A percentile compares a stretch with the other conserved stretches of the same genome.
phyloP scores from a whole-genome alignment of 2,329 filamentous ascomycete genomes.

The Neophaeococcomyces aloes region DNA sequence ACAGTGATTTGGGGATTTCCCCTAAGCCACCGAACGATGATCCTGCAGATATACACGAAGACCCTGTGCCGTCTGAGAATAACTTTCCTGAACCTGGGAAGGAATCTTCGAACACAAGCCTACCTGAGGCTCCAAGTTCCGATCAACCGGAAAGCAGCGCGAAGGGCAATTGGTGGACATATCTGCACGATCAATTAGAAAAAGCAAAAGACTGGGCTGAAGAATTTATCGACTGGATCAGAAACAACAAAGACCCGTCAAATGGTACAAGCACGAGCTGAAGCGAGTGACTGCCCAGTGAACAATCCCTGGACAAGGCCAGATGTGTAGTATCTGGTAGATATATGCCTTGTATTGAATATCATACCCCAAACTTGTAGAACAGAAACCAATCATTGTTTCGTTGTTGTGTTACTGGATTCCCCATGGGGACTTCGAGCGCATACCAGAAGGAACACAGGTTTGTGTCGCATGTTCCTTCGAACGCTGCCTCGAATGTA shows the following conservation, averaged over 20 bases:
- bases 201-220: constrained; percentile 23
- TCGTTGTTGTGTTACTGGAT: too few species aligned
- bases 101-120: not conserved
- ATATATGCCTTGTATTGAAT: too few species aligned
- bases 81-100: not conserved
- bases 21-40: constrained; percentile 5
- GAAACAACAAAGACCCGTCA: constrained; percentile 16
- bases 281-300: not conserved
- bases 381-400: too few species aligned
- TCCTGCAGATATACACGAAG: constrained; percentile 1
- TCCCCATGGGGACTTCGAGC: too few species aligned
- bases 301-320: not conserved
- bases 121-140: not conserved
- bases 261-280: constrained; percentile 2
- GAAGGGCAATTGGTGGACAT: constrained; percentile 19
- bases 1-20: constrained; percentile 29
- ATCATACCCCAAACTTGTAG: too few species aligned
- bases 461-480: too few species aligned
- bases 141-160: not conserved
- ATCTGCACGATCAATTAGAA: constrained; percentile 19
- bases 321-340: too few species aligned
- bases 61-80: too few species aligned
- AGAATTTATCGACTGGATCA: constrained; percentile 19
- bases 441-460: too few species aligned
- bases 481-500: too few species aligned